phyloP scores from a whole-genome alignment of 2,329 filamentous ascomycete species.

The Neofusicoccum cordaticola region DNA sequence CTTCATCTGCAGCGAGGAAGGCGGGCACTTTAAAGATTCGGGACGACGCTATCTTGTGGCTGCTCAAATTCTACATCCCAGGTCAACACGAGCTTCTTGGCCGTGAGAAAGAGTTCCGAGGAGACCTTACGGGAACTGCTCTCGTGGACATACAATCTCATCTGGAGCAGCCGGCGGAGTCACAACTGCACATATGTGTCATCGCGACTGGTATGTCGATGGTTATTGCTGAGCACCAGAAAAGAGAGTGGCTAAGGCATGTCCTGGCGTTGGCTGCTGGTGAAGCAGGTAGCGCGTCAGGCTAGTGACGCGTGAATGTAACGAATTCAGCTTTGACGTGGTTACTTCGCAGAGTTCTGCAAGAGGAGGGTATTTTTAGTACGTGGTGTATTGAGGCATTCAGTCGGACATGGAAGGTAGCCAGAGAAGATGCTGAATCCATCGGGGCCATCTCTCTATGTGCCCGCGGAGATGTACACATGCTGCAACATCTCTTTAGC shows the following conservation, averaged over 20 bases:
- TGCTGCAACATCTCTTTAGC: too few relatives aligned
- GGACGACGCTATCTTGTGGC: constrained; percentile 23
- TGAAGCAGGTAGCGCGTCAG: background rate
- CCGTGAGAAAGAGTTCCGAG: background rate
- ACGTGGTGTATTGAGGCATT: too few relatives aligned
- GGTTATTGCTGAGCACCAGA: constrained; percentile 32
- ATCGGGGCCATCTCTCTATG: too few relatives aligned
- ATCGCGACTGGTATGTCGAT: constrained; percentile 35
- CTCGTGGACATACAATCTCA: constrained; percentile 17
- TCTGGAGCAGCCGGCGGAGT: background rate
- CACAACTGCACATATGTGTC: constrained; percentile 29
- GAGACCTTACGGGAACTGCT: background rate
- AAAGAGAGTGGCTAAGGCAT: constrained; percentile 21
- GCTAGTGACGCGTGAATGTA: background rate
- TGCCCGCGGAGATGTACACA: too few relatives aligned
- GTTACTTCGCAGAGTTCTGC: too few relatives aligned
- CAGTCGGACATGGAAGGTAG: too few relatives aligned
- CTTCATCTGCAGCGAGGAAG: constrained; percentile 27
- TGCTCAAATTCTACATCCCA: constrained; percentile 12
- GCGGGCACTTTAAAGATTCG: constrained; percentile 28
- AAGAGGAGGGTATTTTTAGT: too few relatives aligned
- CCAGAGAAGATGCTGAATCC: too few relatives aligned
- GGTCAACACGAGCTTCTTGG: background rate
- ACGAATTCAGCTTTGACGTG: too few relatives aligned
- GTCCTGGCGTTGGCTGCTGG: background rate